These are phyloP conservation scores for Candida broadrunensis DNA, from an alignment of 805 yeast species.

Conservation along the genomic window DNA sequence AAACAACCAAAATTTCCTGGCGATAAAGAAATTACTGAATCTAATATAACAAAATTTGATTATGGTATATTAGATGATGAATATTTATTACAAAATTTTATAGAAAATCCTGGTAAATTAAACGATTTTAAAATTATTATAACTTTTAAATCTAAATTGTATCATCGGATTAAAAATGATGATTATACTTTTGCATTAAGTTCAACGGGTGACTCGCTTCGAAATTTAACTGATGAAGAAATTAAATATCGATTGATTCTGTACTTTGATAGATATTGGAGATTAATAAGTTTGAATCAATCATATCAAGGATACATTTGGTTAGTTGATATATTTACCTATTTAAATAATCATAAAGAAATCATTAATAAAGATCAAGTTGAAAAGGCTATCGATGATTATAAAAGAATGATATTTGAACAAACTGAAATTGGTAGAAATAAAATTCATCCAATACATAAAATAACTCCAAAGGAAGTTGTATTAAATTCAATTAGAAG, in stretches of 20 bases:
- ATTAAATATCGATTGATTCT: not conserved
- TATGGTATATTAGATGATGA: not conserved
- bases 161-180: not conserved
- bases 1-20: not conserved
- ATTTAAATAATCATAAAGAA: not conserved
- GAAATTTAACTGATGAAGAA: not conserved
- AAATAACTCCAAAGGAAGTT: too few relatives aligned
- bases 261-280: not conserved
- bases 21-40: not conserved
- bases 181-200: not conserved
- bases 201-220: not conserved
- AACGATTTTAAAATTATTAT: not conserved
- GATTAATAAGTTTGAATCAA: not conserved
- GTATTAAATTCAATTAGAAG: too few relatives aligned
- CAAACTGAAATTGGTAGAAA: not conserved
- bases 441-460: too few relatives aligned
- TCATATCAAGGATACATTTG: not conserved
- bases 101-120: not conserved
- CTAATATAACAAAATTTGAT: not conserved
- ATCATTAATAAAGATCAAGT: too few relatives aligned
- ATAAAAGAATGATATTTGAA: not conserved
- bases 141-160: constrained; percentile 1
- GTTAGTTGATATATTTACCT: not conserved
- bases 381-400: constrained; percentile 1
- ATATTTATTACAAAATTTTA: not conserved